These are phyloP conservation scores for Malus fusca DNA, from an alignment of 306 rosid species.

Conservation along the genomic window DNA sequence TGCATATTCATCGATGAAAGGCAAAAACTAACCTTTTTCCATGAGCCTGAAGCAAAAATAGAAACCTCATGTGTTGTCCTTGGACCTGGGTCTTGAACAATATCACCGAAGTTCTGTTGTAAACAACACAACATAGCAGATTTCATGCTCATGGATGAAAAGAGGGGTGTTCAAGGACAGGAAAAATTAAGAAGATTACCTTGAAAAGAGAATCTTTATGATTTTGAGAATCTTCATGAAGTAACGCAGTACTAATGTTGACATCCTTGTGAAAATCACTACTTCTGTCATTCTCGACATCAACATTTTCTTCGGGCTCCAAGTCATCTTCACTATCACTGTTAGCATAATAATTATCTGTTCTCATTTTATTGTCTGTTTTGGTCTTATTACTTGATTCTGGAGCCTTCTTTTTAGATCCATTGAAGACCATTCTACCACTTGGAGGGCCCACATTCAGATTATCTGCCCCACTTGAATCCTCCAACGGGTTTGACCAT, in stretches of 20 bases:
- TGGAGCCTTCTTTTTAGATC: slow-evolving; percentile 36
- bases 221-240: slow-evolving; percentile 32
- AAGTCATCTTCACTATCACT: slow-evolving; percentile 71
- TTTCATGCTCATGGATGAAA: slow-evolving; percentile 21
- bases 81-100: slow-evolving; percentile 58
- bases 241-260: slow-evolving; percentile 17
- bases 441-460: slow-evolving; percentile 29
- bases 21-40: slow-evolving; percentile 59
- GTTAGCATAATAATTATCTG: slow-evolving; percentile 43
- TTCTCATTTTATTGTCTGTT: slow-evolving; percentile 34
- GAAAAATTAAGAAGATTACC: slow-evolving; percentile 32
- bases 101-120: slow-evolving; percentile 64
- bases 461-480: slow-evolving; percentile 40
- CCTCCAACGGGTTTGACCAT: slow-evolving; percentile 52
- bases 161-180: not conserved
- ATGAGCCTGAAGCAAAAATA: slow-evolving; percentile 58
- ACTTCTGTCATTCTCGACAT: slow-evolving; percentile 19
- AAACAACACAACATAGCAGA: slow-evolving; percentile 15
- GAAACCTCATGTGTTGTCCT: slow-evolving; percentile 78
- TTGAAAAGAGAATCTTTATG: slow-evolving; percentile 51
- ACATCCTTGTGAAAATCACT: slow-evolving; percentile 27
- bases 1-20: not conserved
- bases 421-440: slow-evolving; percentile 81
- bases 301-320: slow-evolving; percentile 25
- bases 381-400: slow-evolving; percentile 37